Base-by-base conservation (phyloP, 257 asterid species). In the Striga asiatica region DNA sequence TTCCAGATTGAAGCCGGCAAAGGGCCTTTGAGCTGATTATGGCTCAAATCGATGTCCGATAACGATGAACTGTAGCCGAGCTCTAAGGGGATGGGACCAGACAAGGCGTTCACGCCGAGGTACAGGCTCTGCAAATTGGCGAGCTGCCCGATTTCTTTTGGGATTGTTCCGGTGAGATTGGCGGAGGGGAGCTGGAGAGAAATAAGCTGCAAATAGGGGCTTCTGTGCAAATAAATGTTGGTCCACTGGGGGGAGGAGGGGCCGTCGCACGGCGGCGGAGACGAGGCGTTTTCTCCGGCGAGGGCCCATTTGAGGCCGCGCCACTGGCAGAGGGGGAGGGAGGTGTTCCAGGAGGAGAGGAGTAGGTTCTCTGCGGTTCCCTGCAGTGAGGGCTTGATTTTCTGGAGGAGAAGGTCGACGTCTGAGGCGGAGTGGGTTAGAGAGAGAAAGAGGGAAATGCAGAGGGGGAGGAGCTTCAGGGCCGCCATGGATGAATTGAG, bases 241-340 rank as follows among this genome's bases (percentile, higher is more conserved):
- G 60, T 56, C 95, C 94, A 88, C 3, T 79, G 91, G 2, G 95
- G 95, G 2, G 99, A 82, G 71, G 99, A 81, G 4, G 81, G 82
- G 68, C 78, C 82, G 29, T 31, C 61, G 51, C 99, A 92, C 3
- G 54, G 29, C 0, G 45, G 63, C 19, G 77, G 66, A 47, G 68
- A 23, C 35, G 94, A 58, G 34, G 84, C 84, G 31, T 88, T 85
- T 3, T n/a, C n/a, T n/a, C 23, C 61, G 3, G 38, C 61, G 67
- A 82, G 76, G 4, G 69, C 78, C 99, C 99, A 92, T 70, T 84
- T 88, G 2, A 92, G 75, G 43, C 97, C 95, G 48, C 91, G 58
- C 99, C 99, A 92, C 54, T 87, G 96, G 27, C 98, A 91, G 56
- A 91, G 78, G 0, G 98, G 98, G 8, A 74, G 65, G 7, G 98